phyloP scores from a whole-genome alignment of 352 stramenopile species.

The Aphanomyces euteiches region DNA sequence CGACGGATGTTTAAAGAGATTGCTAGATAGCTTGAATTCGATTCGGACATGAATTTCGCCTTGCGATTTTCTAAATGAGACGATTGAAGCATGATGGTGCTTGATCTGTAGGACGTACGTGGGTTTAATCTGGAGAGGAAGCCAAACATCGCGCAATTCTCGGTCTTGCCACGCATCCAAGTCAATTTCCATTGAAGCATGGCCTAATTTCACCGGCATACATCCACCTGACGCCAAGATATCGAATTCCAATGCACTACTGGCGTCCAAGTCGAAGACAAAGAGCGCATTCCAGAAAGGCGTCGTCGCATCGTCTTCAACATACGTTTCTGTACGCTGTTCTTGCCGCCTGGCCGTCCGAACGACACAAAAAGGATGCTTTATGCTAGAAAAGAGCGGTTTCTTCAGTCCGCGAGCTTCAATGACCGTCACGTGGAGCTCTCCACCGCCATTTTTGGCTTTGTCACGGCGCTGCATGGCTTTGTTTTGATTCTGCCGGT shows the following conservation, averaged over 20 bases:
- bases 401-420: conserved; percentile 13
- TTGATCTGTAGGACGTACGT: conserved; percentile 2
- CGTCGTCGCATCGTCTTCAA: conserved; percentile 6
- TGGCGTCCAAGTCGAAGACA: neutral
- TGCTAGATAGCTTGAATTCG: conserved; percentile 18
- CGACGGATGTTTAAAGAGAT: conserved; percentile 2
- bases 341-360: neutral
- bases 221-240: neutral
- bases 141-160: conserved; percentile 10
- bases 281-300: conserved; percentile 31
- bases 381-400: conserved; percentile 22
- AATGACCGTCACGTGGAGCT: conserved; percentile 17
- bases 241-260: neutral
- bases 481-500: too few species aligned
- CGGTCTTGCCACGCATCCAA: conserved; percentile 8
- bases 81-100: neutral
- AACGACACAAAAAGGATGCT: conserved; percentile 28
- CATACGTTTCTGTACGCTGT: conserved; percentile 15
- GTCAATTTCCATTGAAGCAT: neutral
- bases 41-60: conserved; percentile 21
- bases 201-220: neutral
- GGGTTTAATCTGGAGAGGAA: conserved; percentile 10
- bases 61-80: neutral
- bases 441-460: neutral
- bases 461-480: neutral